phyloP scores from a whole-genome alignment of 495 filamentous ascomycete genomes.

The Echria macrotheca region DNA sequence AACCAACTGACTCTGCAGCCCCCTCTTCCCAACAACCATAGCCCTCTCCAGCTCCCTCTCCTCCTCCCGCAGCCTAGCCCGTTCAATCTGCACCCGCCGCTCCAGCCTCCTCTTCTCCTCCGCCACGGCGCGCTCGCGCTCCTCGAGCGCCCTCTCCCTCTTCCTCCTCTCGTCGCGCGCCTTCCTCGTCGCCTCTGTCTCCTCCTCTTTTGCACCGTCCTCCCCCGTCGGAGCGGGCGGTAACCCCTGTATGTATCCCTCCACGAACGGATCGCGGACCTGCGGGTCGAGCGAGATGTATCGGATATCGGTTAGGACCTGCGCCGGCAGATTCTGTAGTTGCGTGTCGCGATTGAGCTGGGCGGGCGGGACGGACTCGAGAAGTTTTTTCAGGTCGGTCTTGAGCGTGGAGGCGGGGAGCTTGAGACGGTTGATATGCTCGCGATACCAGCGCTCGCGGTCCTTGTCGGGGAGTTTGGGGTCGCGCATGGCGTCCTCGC shows the following conservation, averaged over 20 bases:
- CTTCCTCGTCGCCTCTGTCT: slow-evolving; percentile 55
- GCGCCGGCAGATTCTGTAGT: slow-evolving; percentile 57
- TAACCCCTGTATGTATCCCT: slow-evolving; percentile 69
- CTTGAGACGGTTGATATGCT: slow-evolving; percentile 75
- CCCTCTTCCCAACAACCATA: slow-evolving; percentile 69
- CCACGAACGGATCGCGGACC: slow-evolving; percentile 66
- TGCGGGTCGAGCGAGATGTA: slow-evolving; percentile 73
- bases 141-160: slow-evolving; percentile 68
- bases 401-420: slow-evolving; percentile 67
- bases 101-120: slow-evolving; percentile 68
- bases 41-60: slow-evolving; percentile 74
- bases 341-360: slow-evolving; percentile 62
- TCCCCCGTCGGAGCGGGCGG: slow-evolving; percentile 58
- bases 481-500: slow-evolving; percentile 75
- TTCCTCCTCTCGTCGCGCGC: slow-evolving; percentile 59
- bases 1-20: slow-evolving; percentile 62
- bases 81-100: slow-evolving; percentile 60
- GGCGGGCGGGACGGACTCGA: slow-evolving; percentile 62
- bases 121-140: slow-evolving; percentile 65
- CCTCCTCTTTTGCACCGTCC: slow-evolving; percentile 42
- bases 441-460: slow-evolving; percentile 84
- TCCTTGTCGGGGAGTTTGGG: slow-evolving; percentile 74
- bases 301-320: slow-evolving; percentile 68
- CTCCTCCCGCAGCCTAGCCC: slow-evolving; percentile 63
- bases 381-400: slow-evolving; percentile 69